Conservation (phyloP, 441 rosid genomes). For the Pelargonium australe region DNA sequence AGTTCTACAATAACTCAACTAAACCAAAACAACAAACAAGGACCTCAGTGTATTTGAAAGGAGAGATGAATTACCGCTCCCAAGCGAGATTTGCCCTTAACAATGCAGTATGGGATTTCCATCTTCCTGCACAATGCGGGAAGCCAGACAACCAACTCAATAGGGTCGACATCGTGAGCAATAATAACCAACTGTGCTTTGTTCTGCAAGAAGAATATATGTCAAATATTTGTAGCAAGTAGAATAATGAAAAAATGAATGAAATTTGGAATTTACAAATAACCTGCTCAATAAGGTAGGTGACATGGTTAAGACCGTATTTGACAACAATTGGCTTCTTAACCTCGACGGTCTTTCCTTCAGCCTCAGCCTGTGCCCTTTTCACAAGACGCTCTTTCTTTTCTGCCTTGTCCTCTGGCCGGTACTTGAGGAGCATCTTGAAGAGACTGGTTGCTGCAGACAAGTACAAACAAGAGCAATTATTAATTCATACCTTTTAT, state of each 20-base stretch:
- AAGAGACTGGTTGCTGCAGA: conserved; percentile 23
- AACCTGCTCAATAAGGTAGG: conserved; percentile 28
- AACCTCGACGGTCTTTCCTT: conserved; percentile 22
- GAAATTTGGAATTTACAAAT: neutral
- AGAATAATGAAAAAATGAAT: neutral
- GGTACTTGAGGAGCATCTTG: conserved; percentile 25
- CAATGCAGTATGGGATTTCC: conserved; percentile 93
- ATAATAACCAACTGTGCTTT: conserved; percentile 86
- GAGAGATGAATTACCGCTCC: conserved; percentile 48
- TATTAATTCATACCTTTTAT: too few relatives aligned
- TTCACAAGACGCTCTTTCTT: conserved; percentile 27
- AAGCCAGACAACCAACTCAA: conserved; percentile 86
- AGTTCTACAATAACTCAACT: neutral
- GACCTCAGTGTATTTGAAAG: neutral
- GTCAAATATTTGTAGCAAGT: neutral
- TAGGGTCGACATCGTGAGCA: conserved; percentile 92
- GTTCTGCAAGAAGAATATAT: conserved; percentile 38
- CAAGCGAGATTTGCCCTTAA: conserved; percentile 82
- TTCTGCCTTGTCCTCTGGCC: conserved; percentile 26
- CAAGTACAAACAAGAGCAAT: neutral
- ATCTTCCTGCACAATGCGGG: conserved; percentile 89
- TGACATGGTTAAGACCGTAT: conserved; percentile 27
- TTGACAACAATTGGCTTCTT: conserved; percentile 29
- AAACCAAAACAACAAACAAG: neutral
- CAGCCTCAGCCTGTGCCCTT: conserved; percentile 27